Base-by-base conservation (phyloP, 2,329 filamentous ascomycete species). In the Aspergillus pseudonomiae region DNA sequence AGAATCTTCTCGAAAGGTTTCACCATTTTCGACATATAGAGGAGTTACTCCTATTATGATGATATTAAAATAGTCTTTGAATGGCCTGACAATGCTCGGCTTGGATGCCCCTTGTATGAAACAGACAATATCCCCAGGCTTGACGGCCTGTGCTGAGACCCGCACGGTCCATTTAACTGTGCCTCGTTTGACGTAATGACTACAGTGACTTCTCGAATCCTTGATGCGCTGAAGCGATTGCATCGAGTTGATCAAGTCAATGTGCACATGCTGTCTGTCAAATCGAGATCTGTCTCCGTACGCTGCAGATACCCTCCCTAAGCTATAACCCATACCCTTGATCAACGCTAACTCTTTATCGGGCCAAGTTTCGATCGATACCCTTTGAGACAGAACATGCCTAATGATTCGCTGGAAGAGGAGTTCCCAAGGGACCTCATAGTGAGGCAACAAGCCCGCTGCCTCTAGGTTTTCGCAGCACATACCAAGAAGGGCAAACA, bases 401-500 rank as follows among this genome's bases (percentile, higher is more conserved):
- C 46, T 36, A n/a, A 53, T 43, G 1, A 53, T 14, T 12, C 32
- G 57, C 46, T 10, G 45, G 14, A 59, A 59, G 21, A 53, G 28
- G 1, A 6, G 6, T 7, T 59, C 16, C 57, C 57, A 59, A 12
- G 45, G 32, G n/a, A 59, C n/a, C 4, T 41, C 24, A 39, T 59
- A 59, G 21, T 59, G 30, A 6, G 57, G 57, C 24, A 24, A 16
- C 28, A 59, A 24, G 6, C n/a, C 57, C 14, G 19, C 19, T 6
- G 4, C 46, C 3, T 41, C 46, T 24, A 36, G n/a, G 3, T 53
- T 7, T 11, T 59, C 57, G 7, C 32, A 52, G 11, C 32, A 52
- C 57, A 59, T 26, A 50, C 57, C 57, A 6, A 59, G 45, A 7
- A 59, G 34, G 2, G 21, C 57, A 53, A 48, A 59, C 6, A 59